Percentiles rank a stretch among this genome's conserved stretches.
These are phyloP conservation scores for Lobulomyces angularis DNA, from an alignment of 192 early-diverging fungal genomes.

Conservation along the genomic window DNA sequence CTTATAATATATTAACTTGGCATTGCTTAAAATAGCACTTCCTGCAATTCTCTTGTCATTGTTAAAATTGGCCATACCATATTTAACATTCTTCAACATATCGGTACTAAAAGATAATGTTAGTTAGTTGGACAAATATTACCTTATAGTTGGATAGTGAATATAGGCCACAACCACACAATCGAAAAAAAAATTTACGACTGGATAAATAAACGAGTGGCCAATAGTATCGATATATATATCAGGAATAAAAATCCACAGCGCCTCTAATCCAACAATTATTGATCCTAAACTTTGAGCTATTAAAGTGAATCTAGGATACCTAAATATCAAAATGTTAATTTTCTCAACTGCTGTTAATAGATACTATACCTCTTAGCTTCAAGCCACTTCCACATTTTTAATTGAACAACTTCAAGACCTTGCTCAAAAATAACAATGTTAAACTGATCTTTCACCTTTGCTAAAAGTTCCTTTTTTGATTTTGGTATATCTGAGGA, in stretches of 20 bases:
- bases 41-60: constrained; percentile 44
- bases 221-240: constrained; percentile 89
- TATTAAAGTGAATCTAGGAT: constrained; percentile 69
- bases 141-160: constrained; percentile 91
- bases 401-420: constrained; percentile 53
- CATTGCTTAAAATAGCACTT: constrained; percentile 36
- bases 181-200: constrained; percentile 47
- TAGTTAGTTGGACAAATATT: constrained; percentile 4
- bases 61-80: constrained; percentile 48
- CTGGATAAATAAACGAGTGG: constrained; percentile 85
- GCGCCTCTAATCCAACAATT: constrained; percentile 60
- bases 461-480: constrained; percentile 44
- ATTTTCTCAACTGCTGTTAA: not conserved
- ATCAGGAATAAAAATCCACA: constrained; percentile 56
- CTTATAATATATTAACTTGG: not conserved
- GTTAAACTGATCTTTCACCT: constrained; percentile 60
- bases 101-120: constrained; percentile 47
- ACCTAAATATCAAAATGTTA: constrained; percentile 24
- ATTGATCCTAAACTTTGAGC: constrained; percentile 77
- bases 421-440: constrained; percentile 41
- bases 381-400: constrained; percentile 53
- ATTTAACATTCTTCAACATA: constrained; percentile 66
- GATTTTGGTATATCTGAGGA: constrained; percentile 49
- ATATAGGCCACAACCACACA: constrained; percentile 68
- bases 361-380: constrained; percentile 35